A percentile compares a stretch with the other conserved stretches of the same genome.
These are phyloP conservation scores for Phallus indusiatus DNA, from an alignment of 768 basidiomycete genomes.

Conservation along the genomic window DNA sequence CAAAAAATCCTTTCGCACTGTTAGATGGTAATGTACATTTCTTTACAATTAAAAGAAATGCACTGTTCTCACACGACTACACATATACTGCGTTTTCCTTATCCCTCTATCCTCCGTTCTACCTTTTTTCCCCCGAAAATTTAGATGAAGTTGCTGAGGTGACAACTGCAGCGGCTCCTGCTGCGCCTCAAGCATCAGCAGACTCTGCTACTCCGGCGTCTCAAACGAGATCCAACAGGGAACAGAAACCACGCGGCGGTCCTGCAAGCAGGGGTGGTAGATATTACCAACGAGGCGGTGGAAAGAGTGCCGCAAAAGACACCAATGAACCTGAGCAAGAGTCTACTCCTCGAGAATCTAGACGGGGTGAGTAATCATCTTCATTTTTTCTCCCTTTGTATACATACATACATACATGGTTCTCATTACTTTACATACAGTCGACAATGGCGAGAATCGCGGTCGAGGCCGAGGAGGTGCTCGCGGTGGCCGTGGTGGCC, in stretches of 20 bases:
- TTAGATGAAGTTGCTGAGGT: slow-evolving; percentile 7
- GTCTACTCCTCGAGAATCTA: slow-evolving; percentile 5
- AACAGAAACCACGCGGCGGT: slow-evolving; percentile 41
- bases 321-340: slow-evolving; percentile 22
- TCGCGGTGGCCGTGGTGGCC: slow-evolving; percentile 35
- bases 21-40: slow-evolving; percentile 52
- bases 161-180: not conserved
- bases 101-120: not conserved
- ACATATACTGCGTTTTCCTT: too few relatives aligned
- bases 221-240: slow-evolving; percentile 10
- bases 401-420: slow-evolving; percentile 18
- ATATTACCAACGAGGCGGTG: slow-evolving; percentile 61
- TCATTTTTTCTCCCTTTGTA: slow-evolving; percentile 12
- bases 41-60: not conserved
- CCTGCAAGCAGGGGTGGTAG: slow-evolving; percentile 57
- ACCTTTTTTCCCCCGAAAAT: not conserved
- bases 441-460: slow-evolving; percentile 37
- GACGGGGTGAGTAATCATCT: not conserved
- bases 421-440: slow-evolving; percentile 13
- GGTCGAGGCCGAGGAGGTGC: slow-evolving; percentile 41
- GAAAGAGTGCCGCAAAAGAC: slow-evolving; percentile 28
- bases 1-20: slow-evolving; percentile 77
- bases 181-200: slow-evolving; percentile 6
- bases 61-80: too few relatives aligned
- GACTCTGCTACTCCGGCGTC: slow-evolving; percentile 29